These are phyloP conservation scores for Herpetomonas tarakana DNA, from an alignment of 208 protist genomes.

Conservation along the genomic window DNA sequence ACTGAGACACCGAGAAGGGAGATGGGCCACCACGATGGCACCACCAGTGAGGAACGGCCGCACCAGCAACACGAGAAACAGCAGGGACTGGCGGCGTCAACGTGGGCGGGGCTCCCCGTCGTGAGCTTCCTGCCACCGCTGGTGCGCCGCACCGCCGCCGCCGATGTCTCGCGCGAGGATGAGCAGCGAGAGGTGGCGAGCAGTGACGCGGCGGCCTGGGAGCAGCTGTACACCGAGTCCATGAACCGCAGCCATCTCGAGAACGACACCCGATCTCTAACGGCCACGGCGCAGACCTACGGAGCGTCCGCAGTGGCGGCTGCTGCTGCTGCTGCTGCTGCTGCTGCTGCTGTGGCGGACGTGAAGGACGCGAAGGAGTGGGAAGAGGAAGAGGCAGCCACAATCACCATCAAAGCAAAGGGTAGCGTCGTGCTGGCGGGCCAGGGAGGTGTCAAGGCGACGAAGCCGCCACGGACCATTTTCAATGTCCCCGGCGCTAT, in stretches of 20 bases:
- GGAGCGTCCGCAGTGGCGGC: too few species aligned
- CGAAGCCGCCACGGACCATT: background rate
- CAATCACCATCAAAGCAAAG: background rate
- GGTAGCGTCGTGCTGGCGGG: too few species aligned
- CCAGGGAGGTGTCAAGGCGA: background rate
- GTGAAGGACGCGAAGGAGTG: too few species aligned
- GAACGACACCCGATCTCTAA: too few species aligned
- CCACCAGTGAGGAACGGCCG: background rate
- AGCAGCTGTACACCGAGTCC: background rate
- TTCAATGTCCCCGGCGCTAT: constrained; percentile 16
- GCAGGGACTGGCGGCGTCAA: too few species aligned
- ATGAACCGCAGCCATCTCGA: background rate
- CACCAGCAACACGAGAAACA: too few species aligned
- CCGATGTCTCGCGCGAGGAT: background rate
- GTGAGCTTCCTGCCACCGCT: constrained; percentile 28
- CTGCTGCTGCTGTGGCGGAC: background rate
- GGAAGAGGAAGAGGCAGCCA: background rate
- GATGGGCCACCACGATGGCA: background rate
- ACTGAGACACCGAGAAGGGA: too few species aligned
- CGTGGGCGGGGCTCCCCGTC: background rate
- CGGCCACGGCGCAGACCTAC: too few species aligned
- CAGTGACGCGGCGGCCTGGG: background rate
- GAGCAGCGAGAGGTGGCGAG: background rate
- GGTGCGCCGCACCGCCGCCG: constrained; percentile 10
- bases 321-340: too few species aligned